These are phyloP conservation scores for Colletotrichum musicola DNA, from an alignment of 2,329 filamentous ascomycete species.

Conservation along the genomic window DNA sequence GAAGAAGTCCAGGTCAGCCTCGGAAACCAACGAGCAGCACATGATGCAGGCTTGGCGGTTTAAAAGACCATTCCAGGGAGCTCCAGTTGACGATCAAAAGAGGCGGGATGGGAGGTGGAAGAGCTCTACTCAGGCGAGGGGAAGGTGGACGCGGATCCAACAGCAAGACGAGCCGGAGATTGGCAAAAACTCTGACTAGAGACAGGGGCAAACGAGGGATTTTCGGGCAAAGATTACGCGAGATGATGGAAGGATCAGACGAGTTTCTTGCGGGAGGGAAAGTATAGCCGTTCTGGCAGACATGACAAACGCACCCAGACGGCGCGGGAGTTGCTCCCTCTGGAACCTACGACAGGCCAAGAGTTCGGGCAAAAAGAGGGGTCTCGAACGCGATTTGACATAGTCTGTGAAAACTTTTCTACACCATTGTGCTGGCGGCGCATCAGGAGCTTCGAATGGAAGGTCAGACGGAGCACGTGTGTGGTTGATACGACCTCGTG, in stretches of 20 bases:
- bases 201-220: constrained; percentile 23
- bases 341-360: constrained; percentile 16
- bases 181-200: constrained; percentile 2
- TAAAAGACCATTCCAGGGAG: constrained; percentile 14
- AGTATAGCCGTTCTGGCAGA: constrained; percentile 23
- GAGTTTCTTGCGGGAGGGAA: not conserved
- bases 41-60: constrained; percentile 36
- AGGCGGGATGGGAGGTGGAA: constrained; percentile 9
- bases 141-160: constrained; percentile 27
- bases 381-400: constrained; percentile 9
- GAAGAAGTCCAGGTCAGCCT: constrained; percentile 9
- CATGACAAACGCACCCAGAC: constrained; percentile 9
- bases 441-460: constrained; percentile 20
- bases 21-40: constrained; percentile 27
- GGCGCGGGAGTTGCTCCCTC: constrained; percentile 23
- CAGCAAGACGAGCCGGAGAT: constrained; percentile 8
- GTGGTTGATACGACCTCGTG: constrained; percentile 28
- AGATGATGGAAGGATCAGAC: constrained; percentile 22
- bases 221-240: constrained; percentile 34
- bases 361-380: constrained; percentile 18
- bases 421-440: not conserved
- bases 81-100: constrained; percentile 9
- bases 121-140: constrained; percentile 3
- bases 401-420: not conserved
- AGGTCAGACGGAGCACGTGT: constrained; percentile 32